These are phyloP conservation scores for Phytophthora megakarya DNA, from an alignment of 352 stramenopile species.

Conservation along the genomic window DNA sequence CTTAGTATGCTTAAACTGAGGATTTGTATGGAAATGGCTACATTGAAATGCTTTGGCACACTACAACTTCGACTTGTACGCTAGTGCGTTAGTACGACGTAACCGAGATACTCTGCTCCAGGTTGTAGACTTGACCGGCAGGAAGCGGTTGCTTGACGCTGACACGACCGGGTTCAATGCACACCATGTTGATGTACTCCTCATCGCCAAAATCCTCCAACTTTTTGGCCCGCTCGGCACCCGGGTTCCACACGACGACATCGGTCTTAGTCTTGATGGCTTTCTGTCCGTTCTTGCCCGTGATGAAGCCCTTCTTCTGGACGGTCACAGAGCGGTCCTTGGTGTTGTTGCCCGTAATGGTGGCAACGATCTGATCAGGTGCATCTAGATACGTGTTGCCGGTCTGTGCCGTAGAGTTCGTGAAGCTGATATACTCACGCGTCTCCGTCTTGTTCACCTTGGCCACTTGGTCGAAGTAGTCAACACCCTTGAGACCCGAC, in stretches of 20 bases:
- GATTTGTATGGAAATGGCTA: conserved; percentile 23
- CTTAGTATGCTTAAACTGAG: neutral
- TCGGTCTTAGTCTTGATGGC: conserved; percentile 52
- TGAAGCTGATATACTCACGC: conserved; percentile 51
- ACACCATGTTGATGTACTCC: conserved; percentile 95
- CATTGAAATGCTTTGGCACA: conserved; percentile 1
- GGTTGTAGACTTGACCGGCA: conserved; percentile 53
- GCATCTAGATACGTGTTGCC: conserved; percentile 88
- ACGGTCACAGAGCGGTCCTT: conserved; percentile 62
- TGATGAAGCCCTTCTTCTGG: conserved; percentile 60
- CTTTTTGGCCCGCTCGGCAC: conserved; percentile 88
- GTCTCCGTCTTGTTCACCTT: conserved; percentile 64
- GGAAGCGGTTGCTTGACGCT: conserved; percentile 53
- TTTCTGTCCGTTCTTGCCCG: conserved; percentile 27
- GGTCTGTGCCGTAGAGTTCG: conserved; percentile 53
- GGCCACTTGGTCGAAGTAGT: conserved; percentile 89
- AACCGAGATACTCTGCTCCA: conserved; percentile 30
- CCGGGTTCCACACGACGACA: conserved; percentile 93
- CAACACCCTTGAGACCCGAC: conserved; percentile 83
- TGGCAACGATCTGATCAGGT: conserved; percentile 56
- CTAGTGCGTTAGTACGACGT: conserved; percentile 18
- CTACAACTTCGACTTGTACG: conserved; percentile 2
- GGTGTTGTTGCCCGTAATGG: conserved; percentile 51
- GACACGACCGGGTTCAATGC: conserved; percentile 91
- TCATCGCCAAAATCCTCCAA: conserved; percentile 95